These are phyloP conservation scores for Cryptococcus sp. DNA, from an alignment of 1,284 basidiomycete species.

Conservation along the genomic window DNA sequence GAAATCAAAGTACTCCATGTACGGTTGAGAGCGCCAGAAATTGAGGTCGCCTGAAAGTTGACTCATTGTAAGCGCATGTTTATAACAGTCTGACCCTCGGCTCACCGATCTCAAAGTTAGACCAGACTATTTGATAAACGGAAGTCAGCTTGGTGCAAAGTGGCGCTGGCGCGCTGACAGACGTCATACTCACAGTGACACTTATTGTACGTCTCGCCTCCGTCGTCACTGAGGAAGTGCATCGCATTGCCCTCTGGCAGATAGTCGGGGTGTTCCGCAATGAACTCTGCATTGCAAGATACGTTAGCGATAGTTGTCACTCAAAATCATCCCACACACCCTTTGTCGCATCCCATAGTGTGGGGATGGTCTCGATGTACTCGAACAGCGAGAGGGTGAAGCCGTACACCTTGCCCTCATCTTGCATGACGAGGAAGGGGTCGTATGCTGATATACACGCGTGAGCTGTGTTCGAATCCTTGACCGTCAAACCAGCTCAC, in stretches of 20 bases:
- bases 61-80: neutral
- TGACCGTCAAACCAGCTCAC: slow-evolving; percentile 34
- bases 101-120: slow-evolving; percentile 82
- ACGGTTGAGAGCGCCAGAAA: slow-evolving; percentile 77
- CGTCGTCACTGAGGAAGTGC: slow-evolving; percentile 72
- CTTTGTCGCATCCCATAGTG: slow-evolving; percentile 71
- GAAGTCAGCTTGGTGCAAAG: slow-evolving; percentile 2
- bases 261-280: slow-evolving; percentile 66
- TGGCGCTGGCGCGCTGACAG: neutral
- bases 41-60: slow-evolving; percentile 54
- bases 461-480: slow-evolving; percentile 3
- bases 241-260: slow-evolving; percentile 71
- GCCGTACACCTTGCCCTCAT: slow-evolving; percentile 72
- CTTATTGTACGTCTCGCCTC: slow-evolving; percentile 69
- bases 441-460: slow-evolving; percentile 60
- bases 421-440: slow-evolving; percentile 86
- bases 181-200: slow-evolving; percentile 68
- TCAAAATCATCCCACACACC: slow-evolving; percentile 53
- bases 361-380: slow-evolving; percentile 74
- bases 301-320: neutral
- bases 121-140: slow-evolving; percentile 62
- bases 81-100: neutral
- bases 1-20: slow-evolving; percentile 73
- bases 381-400: slow-evolving; percentile 79
- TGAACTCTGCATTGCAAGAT: slow-evolving; percentile 62